Conservation (phyloP, 78 protist species). For the Goniomonas avonlea region DNA sequence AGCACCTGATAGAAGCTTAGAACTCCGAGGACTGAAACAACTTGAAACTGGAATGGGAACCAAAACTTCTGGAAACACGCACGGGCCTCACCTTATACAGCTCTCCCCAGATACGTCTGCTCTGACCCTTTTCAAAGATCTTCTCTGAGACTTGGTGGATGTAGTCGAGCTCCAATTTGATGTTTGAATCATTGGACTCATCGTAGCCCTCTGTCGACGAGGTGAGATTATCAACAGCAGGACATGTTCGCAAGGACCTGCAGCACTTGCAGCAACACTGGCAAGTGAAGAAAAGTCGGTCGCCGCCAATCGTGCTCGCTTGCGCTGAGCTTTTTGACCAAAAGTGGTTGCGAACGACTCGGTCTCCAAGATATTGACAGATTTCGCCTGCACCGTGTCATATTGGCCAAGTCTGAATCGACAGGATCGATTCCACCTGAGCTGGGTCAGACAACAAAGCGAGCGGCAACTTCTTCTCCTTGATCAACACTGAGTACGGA, state of each 20-base stretch:
- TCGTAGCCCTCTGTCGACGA: constrained; percentile 42
- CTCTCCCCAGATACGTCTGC: constrained; percentile 90
- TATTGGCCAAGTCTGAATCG: background rate
- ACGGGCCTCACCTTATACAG: constrained; percentile 69
- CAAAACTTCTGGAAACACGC: no score
- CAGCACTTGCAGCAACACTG: background rate
- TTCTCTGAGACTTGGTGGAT: constrained; percentile 19
- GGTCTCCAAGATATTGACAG: constrained; percentile 40
- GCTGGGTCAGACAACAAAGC: constrained; percentile 48
- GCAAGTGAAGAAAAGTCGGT: background rate
- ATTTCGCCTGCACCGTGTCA: background rate
- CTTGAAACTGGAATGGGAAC: background rate
- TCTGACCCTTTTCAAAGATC: constrained; percentile 84
- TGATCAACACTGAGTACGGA: constrained; percentile 64
- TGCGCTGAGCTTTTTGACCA: no score
- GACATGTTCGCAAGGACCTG: background rate
- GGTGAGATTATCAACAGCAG: background rate
- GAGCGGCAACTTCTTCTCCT: constrained; percentile 54
- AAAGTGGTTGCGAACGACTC: constrained; percentile 81
- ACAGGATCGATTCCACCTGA: background rate
- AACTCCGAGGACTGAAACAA: background rate
- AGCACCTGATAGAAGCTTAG: constrained; percentile 48
- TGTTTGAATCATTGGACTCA: constrained; percentile 58
- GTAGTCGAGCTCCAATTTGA: constrained; percentile 27
- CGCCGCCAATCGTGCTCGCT: constrained; percentile 13